Evolutionary conservation across 805 yeast species (phyloP).

Genomic region (Sugiyamaella americana): DNA sequence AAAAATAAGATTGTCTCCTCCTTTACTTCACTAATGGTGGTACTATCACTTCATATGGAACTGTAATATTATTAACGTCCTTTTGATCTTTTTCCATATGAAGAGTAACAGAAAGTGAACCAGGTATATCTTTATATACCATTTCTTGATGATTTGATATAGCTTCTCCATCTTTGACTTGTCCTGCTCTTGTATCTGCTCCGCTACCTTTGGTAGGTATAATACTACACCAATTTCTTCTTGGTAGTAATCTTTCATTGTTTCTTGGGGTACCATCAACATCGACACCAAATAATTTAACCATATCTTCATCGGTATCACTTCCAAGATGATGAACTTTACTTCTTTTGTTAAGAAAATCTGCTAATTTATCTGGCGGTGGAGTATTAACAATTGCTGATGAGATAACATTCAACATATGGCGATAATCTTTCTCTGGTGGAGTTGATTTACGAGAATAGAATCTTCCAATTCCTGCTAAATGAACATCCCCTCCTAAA

Average conservation of each 20-base stretch:
- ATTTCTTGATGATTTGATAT: slow-evolving; percentile 6
- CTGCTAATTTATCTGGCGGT: slow-evolving; percentile 84
- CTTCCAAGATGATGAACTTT: slow-evolving; percentile 60
- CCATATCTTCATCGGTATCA: slow-evolving; percentile 70
- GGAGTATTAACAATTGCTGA: slow-evolving; percentile 92
- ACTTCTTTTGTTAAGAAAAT: slow-evolving; percentile 60
- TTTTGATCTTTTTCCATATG: slow-evolving; percentile 63
- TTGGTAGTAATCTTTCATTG: slow-evolving; percentile 49
- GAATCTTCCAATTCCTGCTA: slow-evolving; percentile 78
- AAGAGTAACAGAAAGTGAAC: slow-evolving; percentile 58
- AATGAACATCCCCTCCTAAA: slow-evolving; percentile 89
- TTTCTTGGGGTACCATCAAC: slow-evolving; percentile 45
- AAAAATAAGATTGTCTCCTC: too few relatives aligned
- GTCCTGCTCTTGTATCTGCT: slow-evolving; percentile 4
- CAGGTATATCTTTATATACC: slow-evolving; percentile 15
- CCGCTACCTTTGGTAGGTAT: slow-evolving; percentile 3
- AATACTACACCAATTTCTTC: slow-evolving; percentile 52
- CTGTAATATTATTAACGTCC: slow-evolving; percentile 46
- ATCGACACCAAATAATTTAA: slow-evolving; percentile 61
- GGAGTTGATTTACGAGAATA: slow-evolving; percentile 39
- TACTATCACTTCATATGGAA: slow-evolving; percentile 61
- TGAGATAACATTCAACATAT: slow-evolving; percentile 72
- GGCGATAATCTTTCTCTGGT: slow-evolving; percentile 60
- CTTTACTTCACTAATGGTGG: slow-evolving; percentile 45
- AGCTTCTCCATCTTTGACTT: not conserved